These are phyloP conservation scores for Irpex sp. DNA, from an alignment of 1,284 basidiomycete species.

Conservation along the genomic window DNA sequence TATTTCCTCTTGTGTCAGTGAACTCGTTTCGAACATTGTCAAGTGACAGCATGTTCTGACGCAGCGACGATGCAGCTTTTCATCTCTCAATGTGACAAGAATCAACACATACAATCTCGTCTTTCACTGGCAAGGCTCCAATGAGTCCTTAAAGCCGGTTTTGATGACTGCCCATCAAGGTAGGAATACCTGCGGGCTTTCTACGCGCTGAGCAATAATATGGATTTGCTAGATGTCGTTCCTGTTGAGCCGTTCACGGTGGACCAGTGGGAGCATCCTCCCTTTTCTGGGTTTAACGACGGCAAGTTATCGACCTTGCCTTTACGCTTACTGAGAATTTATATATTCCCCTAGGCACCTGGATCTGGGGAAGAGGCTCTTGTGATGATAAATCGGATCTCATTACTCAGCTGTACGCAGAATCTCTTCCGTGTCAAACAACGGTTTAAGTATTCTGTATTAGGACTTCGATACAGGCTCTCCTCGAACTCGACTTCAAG, in stretches of 20 bases:
- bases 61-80: constrained; percentile 36
- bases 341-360: constrained; percentile 31
- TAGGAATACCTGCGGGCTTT: constrained; percentile 14
- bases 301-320: constrained; percentile 17
- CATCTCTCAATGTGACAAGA: constrained; percentile 45
- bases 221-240: constrained; percentile 41
- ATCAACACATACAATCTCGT: constrained; percentile 67
- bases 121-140: constrained; percentile 58
- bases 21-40: not conserved
- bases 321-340: not conserved
- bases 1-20: constrained; percentile 38
- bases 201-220: not conserved
- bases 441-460: not conserved
- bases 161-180: constrained; percentile 68
- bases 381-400: constrained; percentile 61
- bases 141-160: constrained; percentile 53
- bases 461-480: constrained; percentile 48
- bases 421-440: not conserved
- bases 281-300: constrained; percentile 32
- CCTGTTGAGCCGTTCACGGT: constrained; percentile 50
- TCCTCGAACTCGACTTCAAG: constrained; percentile 45
- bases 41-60: not conserved
- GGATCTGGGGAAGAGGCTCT: constrained; percentile 63
- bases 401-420: constrained; percentile 48
- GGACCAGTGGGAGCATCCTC: constrained; percentile 44